Percentiles rank a stretch among this genome's conserved stretches.
Evolutionary conservation across 345 rosid species (phyloP).

Genomic region (Aethionema arabicum): DNA sequence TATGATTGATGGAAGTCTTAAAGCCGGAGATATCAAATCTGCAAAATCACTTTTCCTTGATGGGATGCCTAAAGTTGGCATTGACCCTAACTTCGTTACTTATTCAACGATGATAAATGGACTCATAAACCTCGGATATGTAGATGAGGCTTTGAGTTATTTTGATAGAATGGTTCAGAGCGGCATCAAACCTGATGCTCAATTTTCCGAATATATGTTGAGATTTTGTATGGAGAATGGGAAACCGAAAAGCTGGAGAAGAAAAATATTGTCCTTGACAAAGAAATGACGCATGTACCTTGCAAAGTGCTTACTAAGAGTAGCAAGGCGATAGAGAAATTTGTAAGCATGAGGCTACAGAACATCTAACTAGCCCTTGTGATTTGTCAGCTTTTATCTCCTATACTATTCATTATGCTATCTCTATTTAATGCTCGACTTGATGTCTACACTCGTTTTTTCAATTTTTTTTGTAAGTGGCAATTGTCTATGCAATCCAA

Average conservation of each 20-base stretch:
- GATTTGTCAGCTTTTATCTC: constrained; percentile 11
- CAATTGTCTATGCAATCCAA: constrained; percentile 15
- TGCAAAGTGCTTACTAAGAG: too few relatives aligned
- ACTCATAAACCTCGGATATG: constrained; percentile 42
- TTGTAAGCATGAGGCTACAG: constrained; percentile 16
- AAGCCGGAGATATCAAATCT: constrained; percentile 45
- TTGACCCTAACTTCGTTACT: constrained; percentile 46
- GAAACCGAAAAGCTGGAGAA: too few relatives aligned
- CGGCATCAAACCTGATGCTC: constrained; percentile 33
- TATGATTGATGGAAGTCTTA: constrained; percentile 44
- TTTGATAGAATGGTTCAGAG: constrained; percentile 29
- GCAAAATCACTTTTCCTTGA: constrained; percentile 36
- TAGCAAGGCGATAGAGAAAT: too few relatives aligned
- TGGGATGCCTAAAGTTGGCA: constrained; percentile 47
- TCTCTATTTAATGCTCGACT: constrained; percentile 5
- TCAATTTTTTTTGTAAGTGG: constrained; percentile 30
- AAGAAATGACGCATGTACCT: too few relatives aligned
- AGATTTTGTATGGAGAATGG: too few relatives aligned
- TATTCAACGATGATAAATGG: too few relatives aligned
- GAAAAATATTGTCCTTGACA: too few relatives aligned
- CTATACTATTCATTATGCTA: background rate
- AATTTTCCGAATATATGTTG: constrained; percentile 45
- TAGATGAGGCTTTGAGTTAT: constrained; percentile 44
- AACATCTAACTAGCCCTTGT: constrained; percentile 11
- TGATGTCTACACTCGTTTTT: constrained; percentile 23